Evolutionary conservation across 805 yeast genomes (phyloP).

Genomic region (Saturnispora saitoi): DNA sequence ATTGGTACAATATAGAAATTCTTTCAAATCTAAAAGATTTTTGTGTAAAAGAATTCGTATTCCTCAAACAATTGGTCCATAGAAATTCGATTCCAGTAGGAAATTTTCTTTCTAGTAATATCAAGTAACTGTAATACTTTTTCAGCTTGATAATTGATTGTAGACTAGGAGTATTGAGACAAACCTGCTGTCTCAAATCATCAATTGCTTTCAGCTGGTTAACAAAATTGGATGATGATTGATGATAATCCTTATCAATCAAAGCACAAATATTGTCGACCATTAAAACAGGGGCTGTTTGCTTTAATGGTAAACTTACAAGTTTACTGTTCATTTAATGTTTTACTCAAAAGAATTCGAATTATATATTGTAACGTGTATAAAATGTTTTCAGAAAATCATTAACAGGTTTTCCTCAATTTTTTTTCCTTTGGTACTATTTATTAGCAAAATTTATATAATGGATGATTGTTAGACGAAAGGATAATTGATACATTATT

Average conservation of each 20-base stretch:
- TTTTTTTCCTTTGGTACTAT: too few relatives aligned
- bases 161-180: conserved; percentile 6
- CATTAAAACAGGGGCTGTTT: not conserved
- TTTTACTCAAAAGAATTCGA: not conserved
- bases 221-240: conserved; percentile 26
- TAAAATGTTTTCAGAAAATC: too few relatives aligned
- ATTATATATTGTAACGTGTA: too few relatives aligned
- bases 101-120: conserved; percentile 44
- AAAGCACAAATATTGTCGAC: conserved; percentile 25
- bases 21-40: conserved; percentile 52
- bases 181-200: conserved; percentile 31
- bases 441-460: too few relatives aligned
- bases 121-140: conserved; percentile 39
- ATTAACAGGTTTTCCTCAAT: too few relatives aligned
- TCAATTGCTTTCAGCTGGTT: conserved; percentile 32
- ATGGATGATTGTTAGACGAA: too few relatives aligned
- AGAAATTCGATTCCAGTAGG: conserved; percentile 54
- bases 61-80: conserved; percentile 52
- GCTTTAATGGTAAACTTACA: not conserved
- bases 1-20: conserved; percentile 55
- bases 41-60: not conserved
- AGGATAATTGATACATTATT: too few relatives aligned
- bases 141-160: conserved; percentile 9
- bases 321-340: conserved; percentile 1
- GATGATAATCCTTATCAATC: conserved; percentile 35